Evolutionary conservation across 495 filamentous ascomycete genomes (phyloP), one percentile per base, ranked within the genome.

Genomic region (Xylaria venustula): DNA sequence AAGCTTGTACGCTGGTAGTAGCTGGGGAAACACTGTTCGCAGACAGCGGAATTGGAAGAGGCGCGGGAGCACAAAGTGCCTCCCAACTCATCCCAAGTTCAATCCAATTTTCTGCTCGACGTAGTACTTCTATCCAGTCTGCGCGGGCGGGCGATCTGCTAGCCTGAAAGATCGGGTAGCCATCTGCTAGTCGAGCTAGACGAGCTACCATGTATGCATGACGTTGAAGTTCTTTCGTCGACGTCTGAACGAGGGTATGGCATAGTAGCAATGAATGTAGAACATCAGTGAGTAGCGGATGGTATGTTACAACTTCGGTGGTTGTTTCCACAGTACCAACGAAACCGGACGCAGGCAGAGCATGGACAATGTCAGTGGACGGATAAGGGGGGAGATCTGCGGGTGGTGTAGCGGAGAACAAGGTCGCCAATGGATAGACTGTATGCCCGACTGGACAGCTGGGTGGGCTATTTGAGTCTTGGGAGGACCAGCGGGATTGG

Each of bases 151-250:
- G 88, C 4, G 83, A 88, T 28, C 89, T 80, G 23, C 87, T 85
- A 7, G 88, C 83, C 53, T 90, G 85, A 67, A 93, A 91, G 52
- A 91, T 83, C 0, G 90, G 90, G 67, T 90, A 91, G 15, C 90
- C 90, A 69, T 92, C 89, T 53, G 85, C 85, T 20, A 91, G 80
- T 37, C 89, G 83, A 3, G 85, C 81, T 15, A 92, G 83, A 1
- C 89, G 85, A 19, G 88, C 87, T 7, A 87, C 89, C 83, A 91
- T 92, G 72, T 90, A 79, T 0, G 89, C 88, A 67, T 92, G 88
- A 36, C 90, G 87, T 51, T 85, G 83, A 30, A 90, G 79, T 69
- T 91, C 89, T 49, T 86, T 90, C 17, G 83, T 72, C 0, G 89
- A 86, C 1, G 89, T 93, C 69, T 91, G 89, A 14, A 90, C 74